These are phyloP conservation scores for Cajanus cajan DNA, from an alignment of 306 rosid species.

Conservation along the genomic window DNA sequence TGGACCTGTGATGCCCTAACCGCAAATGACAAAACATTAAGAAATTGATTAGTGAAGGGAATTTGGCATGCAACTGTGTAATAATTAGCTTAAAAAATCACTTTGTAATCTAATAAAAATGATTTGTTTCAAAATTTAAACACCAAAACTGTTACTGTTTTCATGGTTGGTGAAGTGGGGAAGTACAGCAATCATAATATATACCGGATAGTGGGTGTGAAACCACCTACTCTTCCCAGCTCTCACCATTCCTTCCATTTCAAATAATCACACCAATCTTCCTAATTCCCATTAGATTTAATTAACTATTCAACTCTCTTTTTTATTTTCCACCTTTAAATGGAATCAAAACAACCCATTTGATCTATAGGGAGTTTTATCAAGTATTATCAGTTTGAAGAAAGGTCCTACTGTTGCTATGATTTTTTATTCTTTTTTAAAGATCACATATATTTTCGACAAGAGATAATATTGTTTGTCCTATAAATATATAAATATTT, in stretches of 20 bases:
- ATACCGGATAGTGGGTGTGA: slow-evolving; percentile 50
- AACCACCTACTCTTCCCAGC: slow-evolving; percentile 48
- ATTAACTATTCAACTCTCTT: neutral
- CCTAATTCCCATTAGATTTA: slow-evolving; percentile 15
- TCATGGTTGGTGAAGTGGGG: slow-evolving; percentile 54
- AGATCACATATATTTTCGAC: too few species aligned
- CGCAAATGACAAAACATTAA: slow-evolving; percentile 24
- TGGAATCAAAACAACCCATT: neutral
- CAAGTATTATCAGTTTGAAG: neutral
- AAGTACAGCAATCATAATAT: slow-evolving; percentile 48
- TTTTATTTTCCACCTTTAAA: neutral
- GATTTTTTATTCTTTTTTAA: neutral
- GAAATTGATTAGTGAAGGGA: slow-evolving; percentile 31
- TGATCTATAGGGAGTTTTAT: neutral
- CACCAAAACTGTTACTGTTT: slow-evolving; percentile 20
- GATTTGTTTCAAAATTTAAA: slow-evolving; percentile 36
- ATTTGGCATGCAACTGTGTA: slow-evolving; percentile 41
- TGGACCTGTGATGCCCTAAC: slow-evolving; percentile 44
- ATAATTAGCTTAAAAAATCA: slow-evolving; percentile 33
- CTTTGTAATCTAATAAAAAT: slow-evolving; percentile 35
- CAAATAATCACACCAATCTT: slow-evolving; percentile 37
- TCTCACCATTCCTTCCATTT: slow-evolving; percentile 42
- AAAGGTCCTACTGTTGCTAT: neutral
- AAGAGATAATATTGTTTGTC: too few species aligned
- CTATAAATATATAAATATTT: too few species aligned